Evolutionary conservation across 2,329 filamentous ascomycete species (phyloP).

Genomic region (Calonectria naviculata): DNA sequence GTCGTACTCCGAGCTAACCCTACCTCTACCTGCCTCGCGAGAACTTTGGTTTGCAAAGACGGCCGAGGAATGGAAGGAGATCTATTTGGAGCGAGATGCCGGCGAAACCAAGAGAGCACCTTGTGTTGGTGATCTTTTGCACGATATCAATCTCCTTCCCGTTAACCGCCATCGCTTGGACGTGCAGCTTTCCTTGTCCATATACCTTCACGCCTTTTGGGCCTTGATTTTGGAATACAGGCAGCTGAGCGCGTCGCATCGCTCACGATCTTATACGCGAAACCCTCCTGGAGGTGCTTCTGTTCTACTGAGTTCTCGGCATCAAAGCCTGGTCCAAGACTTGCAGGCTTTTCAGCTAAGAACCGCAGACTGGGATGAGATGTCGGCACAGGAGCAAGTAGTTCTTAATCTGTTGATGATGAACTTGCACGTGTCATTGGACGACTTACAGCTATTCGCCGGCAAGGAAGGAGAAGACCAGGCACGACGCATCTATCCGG

Average conservation of each 20-base stretch:
- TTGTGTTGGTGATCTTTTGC: constrained; percentile 66
- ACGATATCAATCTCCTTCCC: constrained; percentile 64
- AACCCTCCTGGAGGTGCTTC: constrained; percentile 52
- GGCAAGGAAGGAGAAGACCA: constrained; percentile 76
- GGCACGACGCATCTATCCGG: constrained; percentile 68
- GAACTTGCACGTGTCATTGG: constrained; percentile 72
- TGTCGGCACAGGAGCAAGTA: constrained; percentile 58
- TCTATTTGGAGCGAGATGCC: constrained; percentile 59
- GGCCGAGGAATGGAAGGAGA: constrained; percentile 72
- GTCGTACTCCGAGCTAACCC: constrained; percentile 75
- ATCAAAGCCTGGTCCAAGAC: constrained; percentile 71
- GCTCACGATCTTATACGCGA: constrained; percentile 59
- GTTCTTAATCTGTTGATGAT: constrained; percentile 68
- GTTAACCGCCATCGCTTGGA: constrained; percentile 64
- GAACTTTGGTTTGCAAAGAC: constrained; percentile 74
- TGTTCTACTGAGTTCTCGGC: constrained; percentile 63
- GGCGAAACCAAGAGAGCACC: constrained; percentile 56
- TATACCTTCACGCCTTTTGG: constrained; percentile 75
- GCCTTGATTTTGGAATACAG: constrained; percentile 74
- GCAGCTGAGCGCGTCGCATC: constrained; percentile 64
- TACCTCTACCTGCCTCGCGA: constrained; percentile 72
- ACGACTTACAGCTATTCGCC: constrained; percentile 75
- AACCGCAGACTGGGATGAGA: constrained; percentile 55
- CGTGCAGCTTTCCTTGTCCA: constrained; percentile 64
- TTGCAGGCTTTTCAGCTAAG: constrained; percentile 60